A percentile compares a stretch with the other conserved stretches of the same genome.
Conservation (phyloP, 768 basidiomycete genomes). For the Russula brevipes region DNA sequence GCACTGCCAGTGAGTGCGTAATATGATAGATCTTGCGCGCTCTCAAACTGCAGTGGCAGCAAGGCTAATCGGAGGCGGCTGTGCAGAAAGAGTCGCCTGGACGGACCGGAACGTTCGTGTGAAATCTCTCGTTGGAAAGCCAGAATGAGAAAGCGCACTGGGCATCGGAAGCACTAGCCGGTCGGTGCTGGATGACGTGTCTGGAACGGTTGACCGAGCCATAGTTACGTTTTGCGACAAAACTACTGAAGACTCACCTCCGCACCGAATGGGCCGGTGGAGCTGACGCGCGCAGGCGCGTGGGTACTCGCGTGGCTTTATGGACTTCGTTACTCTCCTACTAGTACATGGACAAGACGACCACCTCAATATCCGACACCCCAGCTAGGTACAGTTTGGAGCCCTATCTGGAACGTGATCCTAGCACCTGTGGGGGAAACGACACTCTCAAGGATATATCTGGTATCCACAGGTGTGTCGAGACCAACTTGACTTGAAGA, state of each 20-base stretch:
- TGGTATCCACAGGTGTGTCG: too few relatives aligned
- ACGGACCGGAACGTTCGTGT: slow-evolving; percentile 4
- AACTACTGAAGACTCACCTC: background rate
- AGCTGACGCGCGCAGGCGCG: background rate
- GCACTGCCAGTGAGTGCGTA: background rate
- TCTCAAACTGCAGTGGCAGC: background rate
- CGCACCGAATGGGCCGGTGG: slow-evolving; percentile 14
- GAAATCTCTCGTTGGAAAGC: too few relatives aligned
- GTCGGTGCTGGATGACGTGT: background rate
- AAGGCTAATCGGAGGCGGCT: background rate
- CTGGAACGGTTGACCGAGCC: too few relatives aligned
- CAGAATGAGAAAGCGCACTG: too few relatives aligned
- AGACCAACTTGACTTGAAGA: too few relatives aligned
- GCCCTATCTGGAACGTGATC: background rate
- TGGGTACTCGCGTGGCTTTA: too few relatives aligned
- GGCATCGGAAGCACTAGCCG: background rate
- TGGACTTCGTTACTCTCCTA: background rate
- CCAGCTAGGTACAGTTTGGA: background rate
- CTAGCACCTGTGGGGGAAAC: too few relatives aligned
- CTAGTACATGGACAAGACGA: background rate
- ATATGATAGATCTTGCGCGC: slow-evolving; percentile 5
- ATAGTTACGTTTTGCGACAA: too few relatives aligned
- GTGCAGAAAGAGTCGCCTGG: background rate
- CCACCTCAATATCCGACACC: background rate
- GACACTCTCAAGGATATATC: too few relatives aligned